Evolutionary conservation across 345 rosid genomes (phyloP).

Genomic region (Eucalyptus viminalis): DNA sequence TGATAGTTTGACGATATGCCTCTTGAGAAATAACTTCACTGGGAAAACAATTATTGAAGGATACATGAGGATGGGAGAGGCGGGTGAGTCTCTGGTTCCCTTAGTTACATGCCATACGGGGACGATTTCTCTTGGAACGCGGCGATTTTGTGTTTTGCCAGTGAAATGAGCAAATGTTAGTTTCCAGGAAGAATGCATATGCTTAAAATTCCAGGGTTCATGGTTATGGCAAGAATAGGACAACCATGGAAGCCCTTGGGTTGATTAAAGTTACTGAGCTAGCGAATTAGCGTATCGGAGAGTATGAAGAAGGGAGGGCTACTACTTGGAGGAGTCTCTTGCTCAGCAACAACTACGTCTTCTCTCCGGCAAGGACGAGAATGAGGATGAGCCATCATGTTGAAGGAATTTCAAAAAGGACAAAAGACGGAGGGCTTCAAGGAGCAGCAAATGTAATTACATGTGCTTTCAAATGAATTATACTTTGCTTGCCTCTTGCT

Average conservation of each 20-base stretch:
- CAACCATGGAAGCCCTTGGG: conserved; percentile 33
- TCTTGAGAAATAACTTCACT: conserved; percentile 28
- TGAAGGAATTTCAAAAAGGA: too few species aligned
- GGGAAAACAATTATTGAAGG: not conserved
- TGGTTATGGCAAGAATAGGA: conserved; percentile 28
- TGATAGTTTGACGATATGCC: conserved; percentile 63
- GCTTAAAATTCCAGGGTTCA: conserved; percentile 56
- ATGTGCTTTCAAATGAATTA: too few species aligned
- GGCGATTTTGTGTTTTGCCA: conserved; percentile 33
- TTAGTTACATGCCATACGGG: conserved; percentile 52
- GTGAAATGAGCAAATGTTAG: not conserved
- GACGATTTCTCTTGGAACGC: conserved; percentile 23
- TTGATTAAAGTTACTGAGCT: not conserved
- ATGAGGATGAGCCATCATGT: too few species aligned
- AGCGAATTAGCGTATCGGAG: too few species aligned
- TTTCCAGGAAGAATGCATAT: conserved; percentile 41
- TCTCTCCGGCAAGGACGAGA: too few species aligned
- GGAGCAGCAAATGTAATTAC: too few species aligned
- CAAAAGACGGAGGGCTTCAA: too few species aligned
- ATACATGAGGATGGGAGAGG: not conserved
- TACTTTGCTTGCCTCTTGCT: too few species aligned
- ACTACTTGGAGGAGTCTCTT: too few species aligned
- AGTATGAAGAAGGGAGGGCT: too few species aligned
- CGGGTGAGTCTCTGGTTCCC: conserved; percentile 20
- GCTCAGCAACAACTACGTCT: too few species aligned